Evolutionary conservation across 306 rosid species (phyloP).

Genomic region (Cicer judaicum): DNA sequence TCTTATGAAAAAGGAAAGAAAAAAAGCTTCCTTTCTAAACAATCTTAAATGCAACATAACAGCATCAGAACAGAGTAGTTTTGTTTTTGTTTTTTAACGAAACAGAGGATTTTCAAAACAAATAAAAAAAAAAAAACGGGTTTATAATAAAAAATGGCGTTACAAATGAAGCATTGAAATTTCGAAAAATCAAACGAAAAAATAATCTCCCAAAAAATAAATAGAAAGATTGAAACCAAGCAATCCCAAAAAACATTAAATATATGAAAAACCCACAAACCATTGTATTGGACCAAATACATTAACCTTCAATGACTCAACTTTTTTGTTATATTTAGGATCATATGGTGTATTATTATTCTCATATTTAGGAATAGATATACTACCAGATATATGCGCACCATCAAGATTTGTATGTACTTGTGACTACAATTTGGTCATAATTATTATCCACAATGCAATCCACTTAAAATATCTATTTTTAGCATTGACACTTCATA

Average conservation of each 20-base stretch:
- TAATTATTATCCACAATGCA: no score
- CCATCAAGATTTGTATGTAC: not conserved
- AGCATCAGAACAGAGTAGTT: conserved; percentile 16
- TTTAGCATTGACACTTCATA: no score
- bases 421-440: no score
- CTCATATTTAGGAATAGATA: no score
- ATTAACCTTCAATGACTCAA: no score
- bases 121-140: not conserved
- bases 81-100: not conserved
- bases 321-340: no score
- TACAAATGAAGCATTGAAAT: conserved; percentile 27
- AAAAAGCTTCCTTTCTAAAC: not conserved
- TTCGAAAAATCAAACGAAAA: not conserved
- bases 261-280: no score
- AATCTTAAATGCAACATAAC: conserved; percentile 2
- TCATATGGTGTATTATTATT: no score
- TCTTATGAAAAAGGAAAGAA: not conserved
- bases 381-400: no score
- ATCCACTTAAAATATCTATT: no score
- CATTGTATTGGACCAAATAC: no score
- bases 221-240: not conserved
- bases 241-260: not conserved
- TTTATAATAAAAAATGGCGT: conserved; percentile 4
- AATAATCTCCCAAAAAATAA: not conserved
- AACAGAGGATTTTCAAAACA: conserved; percentile 19